Conservation (phyloP, 2,329 filamentous ascomycete genomes). For the Penicillium crustosum region DNA sequence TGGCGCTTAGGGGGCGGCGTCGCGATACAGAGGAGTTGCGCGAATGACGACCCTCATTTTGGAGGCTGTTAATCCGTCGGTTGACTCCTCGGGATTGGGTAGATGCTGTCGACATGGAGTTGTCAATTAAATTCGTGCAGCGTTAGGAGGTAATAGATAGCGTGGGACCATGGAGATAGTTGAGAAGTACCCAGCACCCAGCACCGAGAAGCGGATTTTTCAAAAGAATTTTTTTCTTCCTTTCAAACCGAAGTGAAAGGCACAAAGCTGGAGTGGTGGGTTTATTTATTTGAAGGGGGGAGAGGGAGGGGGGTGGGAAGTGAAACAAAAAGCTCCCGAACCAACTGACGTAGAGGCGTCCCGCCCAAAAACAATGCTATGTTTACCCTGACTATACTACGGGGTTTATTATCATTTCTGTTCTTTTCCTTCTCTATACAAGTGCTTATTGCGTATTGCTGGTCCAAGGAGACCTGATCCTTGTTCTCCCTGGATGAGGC, state of each 20-base stretch:
- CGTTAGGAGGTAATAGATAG: conserved; percentile 25
- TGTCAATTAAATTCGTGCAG: conserved; percentile 27
- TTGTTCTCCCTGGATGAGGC: neutral
- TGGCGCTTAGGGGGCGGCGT: conserved; percentile 50
- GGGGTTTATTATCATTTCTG: neutral
- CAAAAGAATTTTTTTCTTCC: neutral
- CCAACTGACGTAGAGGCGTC: conserved; percentile 28
- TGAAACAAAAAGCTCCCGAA: conserved; percentile 24
- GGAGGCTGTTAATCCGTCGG: conserved; percentile 49
- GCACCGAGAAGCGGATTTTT: conserved; percentile 16
- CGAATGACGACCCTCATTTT: conserved; percentile 44
- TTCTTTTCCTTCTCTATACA: neutral
- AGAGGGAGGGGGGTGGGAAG: conserved; percentile 11
- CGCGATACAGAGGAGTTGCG: conserved; percentile 45
- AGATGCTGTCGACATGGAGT: conserved; percentile 50
- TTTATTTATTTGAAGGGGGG: conserved; percentile 17
- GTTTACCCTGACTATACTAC: neutral
- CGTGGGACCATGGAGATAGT: conserved; percentile 36
- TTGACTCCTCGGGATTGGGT: conserved; percentile 46
- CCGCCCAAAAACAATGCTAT: conserved; percentile 19
- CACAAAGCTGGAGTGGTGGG: conserved; percentile 14
- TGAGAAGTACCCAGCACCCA: conserved; percentile 26
- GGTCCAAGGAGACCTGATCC: neutral
- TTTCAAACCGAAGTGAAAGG: neutral
- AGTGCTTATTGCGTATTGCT: neutral